Evolutionary conservation across 2,329 filamentous ascomycete genomes (phyloP).

Genomic region (Xylaria sp.): DNA sequence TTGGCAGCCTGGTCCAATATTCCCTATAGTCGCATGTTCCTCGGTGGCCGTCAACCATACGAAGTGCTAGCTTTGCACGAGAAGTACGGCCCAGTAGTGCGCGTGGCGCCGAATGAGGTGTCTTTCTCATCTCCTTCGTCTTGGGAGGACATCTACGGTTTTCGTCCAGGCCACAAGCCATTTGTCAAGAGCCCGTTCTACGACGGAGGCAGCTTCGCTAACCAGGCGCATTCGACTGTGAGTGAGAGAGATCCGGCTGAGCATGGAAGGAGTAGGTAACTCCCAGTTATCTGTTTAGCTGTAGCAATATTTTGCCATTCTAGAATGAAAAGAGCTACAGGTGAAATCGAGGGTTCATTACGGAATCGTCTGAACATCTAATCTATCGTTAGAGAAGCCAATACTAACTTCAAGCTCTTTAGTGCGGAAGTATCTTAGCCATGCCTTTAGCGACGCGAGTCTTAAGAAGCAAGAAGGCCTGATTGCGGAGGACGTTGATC

Average conservation of each 20-base stretch:
- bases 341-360: too few relatives aligned
- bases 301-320: too few relatives aligned
- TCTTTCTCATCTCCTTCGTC: slow-evolving; percentile 22
- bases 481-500: slow-evolving; percentile 20
- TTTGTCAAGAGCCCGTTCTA: slow-evolving; percentile 34
- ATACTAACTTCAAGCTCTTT: too few relatives aligned
- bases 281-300: too few relatives aligned
- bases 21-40: slow-evolving; percentile 16
- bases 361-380: too few relatives aligned
- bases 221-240: slow-evolving; percentile 27
- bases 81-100: slow-evolving; percentile 21
- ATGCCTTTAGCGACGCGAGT: slow-evolving; percentile 29
- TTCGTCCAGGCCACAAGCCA: slow-evolving; percentile 14
- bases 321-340: too few relatives aligned
- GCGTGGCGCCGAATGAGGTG: slow-evolving; percentile 24
- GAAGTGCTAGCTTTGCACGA: slow-evolving; percentile 21
- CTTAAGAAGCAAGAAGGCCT: slow-evolving; percentile 30
- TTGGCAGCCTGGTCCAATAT: too few relatives aligned
- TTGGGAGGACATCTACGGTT: slow-evolving; percentile 25
- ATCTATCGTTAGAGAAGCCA: too few relatives aligned
- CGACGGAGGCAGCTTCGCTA: slow-evolving; percentile 26
- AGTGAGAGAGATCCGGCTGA: slow-evolving; percentile 22
- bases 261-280: slow-evolving; percentile 17
- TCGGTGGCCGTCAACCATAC: slow-evolving; percentile 19
- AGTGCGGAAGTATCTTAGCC: slow-evolving; percentile 28